Base-by-base conservation (phyloP, 2,329 filamentous ascomycete genomes). In the Penicillium sp. region DNA sequence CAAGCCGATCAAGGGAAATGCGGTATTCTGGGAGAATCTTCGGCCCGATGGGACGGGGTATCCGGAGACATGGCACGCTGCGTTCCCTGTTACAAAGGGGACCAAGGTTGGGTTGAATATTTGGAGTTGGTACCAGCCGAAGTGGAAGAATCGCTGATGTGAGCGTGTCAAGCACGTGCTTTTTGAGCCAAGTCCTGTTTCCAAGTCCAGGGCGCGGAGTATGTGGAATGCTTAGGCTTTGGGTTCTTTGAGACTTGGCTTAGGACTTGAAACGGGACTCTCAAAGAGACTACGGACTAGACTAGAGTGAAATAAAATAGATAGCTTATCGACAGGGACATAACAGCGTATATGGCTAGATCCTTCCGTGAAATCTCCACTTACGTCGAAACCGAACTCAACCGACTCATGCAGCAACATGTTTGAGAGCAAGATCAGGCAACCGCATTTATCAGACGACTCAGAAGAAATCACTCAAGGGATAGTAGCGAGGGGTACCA, bases 21-120 rank as follows among this genome's bases (percentile, higher is more conserved):
- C 83, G 1, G 78, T 87, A 1, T 87, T 81, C 54, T 87, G 84
- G 84, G 79, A 82, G 71, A 87, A 87, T 67, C 73, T 86, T 53
- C 72, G 79, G 38, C 57, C 72, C 0, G 81, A 85, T 67, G 83
- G 83, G 2, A 75, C 71, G 21, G 83, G 82, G 11, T 83, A 83
- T 62, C 73, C 76, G 53, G 82, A 86, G 69, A 83, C 81, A 31
- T 83, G 83, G 75, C 84, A 87, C 75, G 82, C 83, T 41, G 83
- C 82, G 5, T 72, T 85, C 63, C 83, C 83, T 8, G 83, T 87
- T 0, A 69, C 70, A 45, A 74, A 68, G 39, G 84, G 84, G 2
- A 75, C 71, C 36, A 86, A 87, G 72, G 77, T 86, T 53, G 84
- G 83, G 0, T 67, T 86, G 69, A 86, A 87, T 70, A 84, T 87